phyloP scores from a whole-genome alignment of 2,329 filamentous ascomycete species.

The Sarocladium oryzae region DNA sequence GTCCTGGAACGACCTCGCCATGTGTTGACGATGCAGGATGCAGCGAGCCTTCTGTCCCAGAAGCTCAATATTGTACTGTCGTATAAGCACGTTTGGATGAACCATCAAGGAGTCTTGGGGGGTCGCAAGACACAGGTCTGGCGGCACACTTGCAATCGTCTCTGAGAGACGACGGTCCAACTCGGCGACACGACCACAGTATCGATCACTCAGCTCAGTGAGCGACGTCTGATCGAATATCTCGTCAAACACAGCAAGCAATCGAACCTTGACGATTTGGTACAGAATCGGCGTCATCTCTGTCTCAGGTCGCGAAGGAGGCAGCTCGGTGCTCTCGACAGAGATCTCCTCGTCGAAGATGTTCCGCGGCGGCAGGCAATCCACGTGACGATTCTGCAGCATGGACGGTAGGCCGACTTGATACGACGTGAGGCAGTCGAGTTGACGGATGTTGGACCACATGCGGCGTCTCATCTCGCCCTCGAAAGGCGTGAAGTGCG shows the following conservation, averaged over 20 bases:
- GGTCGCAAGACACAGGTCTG: conserved; percentile 8
- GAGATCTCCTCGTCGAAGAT: conserved; percentile 36
- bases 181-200: conserved; percentile 23
- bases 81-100: conserved; percentile 23
- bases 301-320: conserved; percentile 27
- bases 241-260: conserved; percentile 19
- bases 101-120: conserved; percentile 22
- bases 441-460: conserved; percentile 34
- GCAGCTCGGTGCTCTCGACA: conserved; percentile 26
- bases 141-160: conserved; percentile 22
- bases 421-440: conserved; percentile 34
- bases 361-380: conserved; percentile 36
- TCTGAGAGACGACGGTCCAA: conserved; percentile 28
- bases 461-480: conserved; percentile 38
- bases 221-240: conserved; percentile 13
- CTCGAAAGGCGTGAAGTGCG: conserved; percentile 32
- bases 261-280: conserved; percentile 21
- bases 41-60: conserved; percentile 21
- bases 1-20: conserved; percentile 16
- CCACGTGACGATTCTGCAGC: conserved; percentile 29
- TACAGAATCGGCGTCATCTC: conserved; percentile 34
- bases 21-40: conserved; percentile 24
- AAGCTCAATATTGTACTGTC: conserved; percentile 21
- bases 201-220: conserved; percentile 7
- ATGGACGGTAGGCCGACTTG: conserved; percentile 38